phyloP scores from a whole-genome alignment of 2,329 filamentous ascomycete genomes.

The Acephala macrosclerotiorum region DNA sequence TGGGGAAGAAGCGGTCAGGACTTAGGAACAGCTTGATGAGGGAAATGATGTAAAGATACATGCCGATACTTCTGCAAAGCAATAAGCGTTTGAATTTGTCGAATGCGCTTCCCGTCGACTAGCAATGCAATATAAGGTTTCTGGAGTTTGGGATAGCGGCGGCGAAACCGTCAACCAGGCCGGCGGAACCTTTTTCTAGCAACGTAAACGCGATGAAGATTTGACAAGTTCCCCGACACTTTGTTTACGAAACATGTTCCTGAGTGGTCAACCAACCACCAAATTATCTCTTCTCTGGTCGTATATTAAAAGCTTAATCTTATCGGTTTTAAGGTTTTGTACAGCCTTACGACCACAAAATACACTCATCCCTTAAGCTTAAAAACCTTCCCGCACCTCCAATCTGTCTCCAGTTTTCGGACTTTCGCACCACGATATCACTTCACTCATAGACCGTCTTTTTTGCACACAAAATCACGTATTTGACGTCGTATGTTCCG shows the following conservation, averaged over 20 bases:
- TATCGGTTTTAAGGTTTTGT: not conserved
- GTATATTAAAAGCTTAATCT: constrained; percentile 5
- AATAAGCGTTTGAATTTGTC: not conserved
- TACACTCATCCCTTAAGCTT: not conserved
- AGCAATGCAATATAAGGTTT: not conserved
- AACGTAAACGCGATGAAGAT: too few relatives aligned
- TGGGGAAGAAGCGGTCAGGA: constrained; percentile 8
- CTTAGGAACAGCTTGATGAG: not conserved
- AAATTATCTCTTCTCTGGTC: not conserved
- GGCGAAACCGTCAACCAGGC: not conserved
- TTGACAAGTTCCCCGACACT: too few relatives aligned
- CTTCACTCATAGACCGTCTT: not conserved
- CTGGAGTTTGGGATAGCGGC: not conserved
- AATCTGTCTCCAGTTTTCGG: not conserved
- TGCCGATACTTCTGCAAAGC: not conserved
- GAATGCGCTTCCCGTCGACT: not conserved
- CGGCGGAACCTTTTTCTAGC: too few relatives aligned
- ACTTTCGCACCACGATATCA: not conserved
- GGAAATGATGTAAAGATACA: not conserved
- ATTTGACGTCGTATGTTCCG: not conserved
- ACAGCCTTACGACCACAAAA: not conserved
- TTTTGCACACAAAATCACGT: not conserved
- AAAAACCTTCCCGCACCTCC: not conserved
- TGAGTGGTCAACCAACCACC: not conserved
- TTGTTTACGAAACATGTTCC: not conserved